Base-by-base conservation (phyloP, 179 eudicot species). In the Silene noctiflora region DNA sequence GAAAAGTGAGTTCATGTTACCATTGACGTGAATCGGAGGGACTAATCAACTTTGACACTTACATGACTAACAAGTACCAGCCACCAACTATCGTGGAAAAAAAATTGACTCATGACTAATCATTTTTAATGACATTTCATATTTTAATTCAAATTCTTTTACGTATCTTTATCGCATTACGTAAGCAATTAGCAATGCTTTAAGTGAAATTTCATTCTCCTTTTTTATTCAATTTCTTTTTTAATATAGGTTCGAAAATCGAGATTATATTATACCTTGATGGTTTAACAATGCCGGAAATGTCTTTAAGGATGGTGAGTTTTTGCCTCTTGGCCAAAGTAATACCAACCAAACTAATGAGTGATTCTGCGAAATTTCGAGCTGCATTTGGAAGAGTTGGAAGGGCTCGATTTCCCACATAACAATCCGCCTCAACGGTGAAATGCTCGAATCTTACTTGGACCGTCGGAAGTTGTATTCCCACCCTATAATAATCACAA, bases 371-470 rank as follows among this genome's bases (percentile, higher is more conserved):
- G 0, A 85, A 48, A 75, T 88, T 88, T 6, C 87, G 75, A 19
- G 89, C 88, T 2, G 88, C 84, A 70, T 90, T 90, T 9, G 86
- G 85, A 46, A 90, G 80, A 3, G 91, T 90, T 5, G 95, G 92
- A 69, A 88, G 91, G 6, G 95, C 95, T 78, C 95, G 82, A 17
- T 75, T 85, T 17, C 92, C 95, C 2, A 88, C 84, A 67, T 86
- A 79, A 67, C 87, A 86, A 62, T 90, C 84, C 3, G 91, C 92
- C 79, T 88, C 88, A 0, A 87, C 64, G 1, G 81, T 84, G 42
- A 90, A 75, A 22, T 85, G 81, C 68, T 87, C 84, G 35, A 77
- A 88, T 42, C 95, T 67, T 62, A 90, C 79, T 83, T 88, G 88
- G 2, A 90, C 86, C 0, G 85, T 83, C 9, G 92, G 92, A 76